Base-by-base conservation (phyloP, 257 asterid species). In the Solanum chilense region DNA sequence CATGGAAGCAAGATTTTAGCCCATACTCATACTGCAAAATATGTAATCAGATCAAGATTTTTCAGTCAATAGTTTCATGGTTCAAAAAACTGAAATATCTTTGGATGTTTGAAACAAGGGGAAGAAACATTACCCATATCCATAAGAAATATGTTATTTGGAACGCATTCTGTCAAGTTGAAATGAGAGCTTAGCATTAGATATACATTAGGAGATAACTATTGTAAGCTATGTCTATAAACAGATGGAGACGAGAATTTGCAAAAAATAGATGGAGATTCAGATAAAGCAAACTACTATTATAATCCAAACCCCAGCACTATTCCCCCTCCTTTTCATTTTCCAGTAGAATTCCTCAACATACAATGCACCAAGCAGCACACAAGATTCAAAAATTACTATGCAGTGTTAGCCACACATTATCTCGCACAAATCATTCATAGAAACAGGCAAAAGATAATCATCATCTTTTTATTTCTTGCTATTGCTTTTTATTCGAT, bases 1-100 rank as follows among this genome's bases (percentile, higher is more conserved):
- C 93, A 27, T 96, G 98, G 93, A 95, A 93, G 93, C 99, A 96
- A 90, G 98, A 94, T 8, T 74, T 21, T 18, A 92, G 62, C 47
- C 95, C 93, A 58, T 83, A 96, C 76, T 90, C 94, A 41, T 96
- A 96, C 99, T 96, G 92, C 81, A 83, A 7, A 49, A 74, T 9
- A 60, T 87, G 15, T 49, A 85, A 45, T 20, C 41, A 73, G 6
- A 44, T 18, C 39, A 71, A 12, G 45, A 31, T 80, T 58, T 80
- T 58, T 41, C 56, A 44, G 47, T 76, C 83, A 83, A 47, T 62
- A 87, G 76, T 74, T 77, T 39, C 41, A 84, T 42, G 58, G 76
- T 25, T 82, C 8, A 62, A 9, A 23, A 27, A 82, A 84, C 71
- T 21, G 39, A 16, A 27, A 85, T 27, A 44, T 70, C 20, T 82